Percentiles rank a stretch among this genome's conserved stretches.
Evolutionary conservation across 164 flowering plant species (phyloP).

Genomic region (Magnolia changhungtana): DNA sequence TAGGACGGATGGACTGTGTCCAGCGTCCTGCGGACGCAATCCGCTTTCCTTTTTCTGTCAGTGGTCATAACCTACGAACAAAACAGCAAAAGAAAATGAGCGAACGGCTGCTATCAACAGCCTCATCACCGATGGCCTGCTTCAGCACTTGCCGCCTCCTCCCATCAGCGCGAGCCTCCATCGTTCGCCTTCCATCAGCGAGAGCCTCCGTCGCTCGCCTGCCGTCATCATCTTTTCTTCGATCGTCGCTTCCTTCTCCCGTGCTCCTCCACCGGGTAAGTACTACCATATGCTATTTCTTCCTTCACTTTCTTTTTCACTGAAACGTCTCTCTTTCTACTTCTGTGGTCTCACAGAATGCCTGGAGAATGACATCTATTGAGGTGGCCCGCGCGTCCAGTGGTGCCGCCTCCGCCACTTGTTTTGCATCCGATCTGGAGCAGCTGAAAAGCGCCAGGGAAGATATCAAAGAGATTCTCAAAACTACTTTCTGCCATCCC

Average conservation of each 20-base stretch:
- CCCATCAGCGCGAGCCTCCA: background rate
- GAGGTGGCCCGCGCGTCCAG: background rate
- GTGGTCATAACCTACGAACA: too few relatives aligned
- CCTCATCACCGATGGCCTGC: constrained; percentile 2
- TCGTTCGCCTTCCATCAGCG: background rate
- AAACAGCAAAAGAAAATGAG: background rate
- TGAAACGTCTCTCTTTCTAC: background rate
- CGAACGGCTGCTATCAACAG: background rate
- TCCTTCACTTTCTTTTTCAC: background rate
- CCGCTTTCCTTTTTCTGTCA: too few relatives aligned
- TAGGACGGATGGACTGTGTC: too few relatives aligned
- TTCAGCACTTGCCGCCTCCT: constrained; percentile 3
- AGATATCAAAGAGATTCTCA: constrained; percentile 76
- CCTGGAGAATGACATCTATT: background rate
- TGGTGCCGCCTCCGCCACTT: constrained; percentile 35
- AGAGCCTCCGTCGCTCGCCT: background rate
- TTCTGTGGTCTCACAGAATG: background rate
- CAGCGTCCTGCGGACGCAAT: too few relatives aligned
- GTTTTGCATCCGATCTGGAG: constrained; percentile 63
- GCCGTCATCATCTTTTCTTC: background rate
- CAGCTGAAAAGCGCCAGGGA: constrained; percentile 81
- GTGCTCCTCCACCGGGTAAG: background rate
- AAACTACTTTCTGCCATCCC: constrained; percentile 72
- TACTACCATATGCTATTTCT: background rate
- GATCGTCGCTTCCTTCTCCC: background rate